Conservation (phyloP, 768 basidiomycete genomes). For the Strobilomyces confusus region DNA sequence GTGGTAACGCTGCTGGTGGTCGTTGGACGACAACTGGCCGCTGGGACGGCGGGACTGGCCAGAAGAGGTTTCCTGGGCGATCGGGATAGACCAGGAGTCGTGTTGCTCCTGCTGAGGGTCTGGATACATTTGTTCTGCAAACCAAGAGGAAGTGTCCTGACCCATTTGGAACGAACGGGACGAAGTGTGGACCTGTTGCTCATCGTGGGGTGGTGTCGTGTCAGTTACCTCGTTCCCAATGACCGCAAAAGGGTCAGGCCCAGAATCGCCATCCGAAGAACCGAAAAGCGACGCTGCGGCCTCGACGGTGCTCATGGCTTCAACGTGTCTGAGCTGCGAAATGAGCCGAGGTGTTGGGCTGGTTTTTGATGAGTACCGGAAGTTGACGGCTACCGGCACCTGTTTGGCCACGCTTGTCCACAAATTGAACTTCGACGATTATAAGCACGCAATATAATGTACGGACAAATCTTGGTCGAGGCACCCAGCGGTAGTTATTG, state of each 20-base stretch:
- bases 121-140: slow-evolving; percentile 34
- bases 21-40: slow-evolving; percentile 16
- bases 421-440: slow-evolving; percentile 11
- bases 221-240: slow-evolving; percentile 41
- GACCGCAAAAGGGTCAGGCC: slow-evolving; percentile 60
- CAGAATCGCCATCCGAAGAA: slow-evolving; percentile 50
- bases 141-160: slow-evolving; percentile 37
- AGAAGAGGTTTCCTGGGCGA: slow-evolving; percentile 13
- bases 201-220: slow-evolving; percentile 28
- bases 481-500: neutral
- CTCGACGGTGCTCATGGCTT: slow-evolving; percentile 62
- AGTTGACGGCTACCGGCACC: neutral
- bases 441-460: slow-evolving; percentile 16
- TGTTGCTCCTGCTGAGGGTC: slow-evolving; percentile 22
- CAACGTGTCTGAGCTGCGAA: slow-evolving; percentile 27
- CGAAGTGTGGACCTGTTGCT: slow-evolving; percentile 20
- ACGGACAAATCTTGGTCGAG: slow-evolving; percentile 7
- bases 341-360: slow-evolving; percentile 6
- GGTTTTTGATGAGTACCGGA: slow-evolving; percentile 8
- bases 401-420: slow-evolving; percentile 31
- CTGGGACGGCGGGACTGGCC: slow-evolving; percentile 13
- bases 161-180: slow-evolving; percentile 29
- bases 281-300: slow-evolving; percentile 82
- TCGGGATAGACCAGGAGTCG: slow-evolving; percentile 27
- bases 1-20: slow-evolving; percentile 32